phyloP scores from a whole-genome alignment of 352 stramenopile genomes.

The Globisporangium spiculum region DNA sequence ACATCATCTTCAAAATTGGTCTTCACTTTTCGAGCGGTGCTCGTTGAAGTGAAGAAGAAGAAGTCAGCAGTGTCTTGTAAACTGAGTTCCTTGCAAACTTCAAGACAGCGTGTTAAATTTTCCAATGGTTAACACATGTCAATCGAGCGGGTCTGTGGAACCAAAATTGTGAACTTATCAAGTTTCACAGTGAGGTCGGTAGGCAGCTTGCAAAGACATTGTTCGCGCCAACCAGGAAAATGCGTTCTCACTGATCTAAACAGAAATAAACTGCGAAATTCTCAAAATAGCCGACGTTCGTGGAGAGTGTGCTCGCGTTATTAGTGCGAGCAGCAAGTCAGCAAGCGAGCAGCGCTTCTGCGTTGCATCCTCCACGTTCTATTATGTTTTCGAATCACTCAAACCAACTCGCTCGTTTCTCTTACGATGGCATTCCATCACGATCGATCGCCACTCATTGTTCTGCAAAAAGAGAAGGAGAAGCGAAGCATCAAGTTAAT shows the following conservation, averaged over 20 bases:
- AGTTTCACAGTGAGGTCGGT: not conserved
- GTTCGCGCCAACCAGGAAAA: no score
- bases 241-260: no score
- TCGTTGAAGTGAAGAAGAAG: not conserved
- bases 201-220: not conserved
- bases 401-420: not conserved
- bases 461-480: not conserved
- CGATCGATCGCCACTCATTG: not conserved
- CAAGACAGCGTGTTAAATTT: not conserved
- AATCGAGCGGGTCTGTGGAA: not conserved
- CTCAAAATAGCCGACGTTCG: no score
- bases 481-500: not conserved
- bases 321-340: no score
- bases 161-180: not conserved
- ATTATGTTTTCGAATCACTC: not conserved
- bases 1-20: not conserved
- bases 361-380: not conserved
- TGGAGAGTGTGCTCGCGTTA: no score
- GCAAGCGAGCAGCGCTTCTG: not conserved
- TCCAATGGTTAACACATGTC: not conserved
- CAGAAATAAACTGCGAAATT: no score
- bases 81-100: not conserved
- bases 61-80: not conserved
- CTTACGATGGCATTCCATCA: not conserved
- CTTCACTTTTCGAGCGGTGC: not conserved